Percentiles rank a stretch among this genome's conserved stretches.
phyloP scores from a whole-genome alignment of 176 grass and related monocot genomes.

The Puccinellia tenuiflora region DNA sequence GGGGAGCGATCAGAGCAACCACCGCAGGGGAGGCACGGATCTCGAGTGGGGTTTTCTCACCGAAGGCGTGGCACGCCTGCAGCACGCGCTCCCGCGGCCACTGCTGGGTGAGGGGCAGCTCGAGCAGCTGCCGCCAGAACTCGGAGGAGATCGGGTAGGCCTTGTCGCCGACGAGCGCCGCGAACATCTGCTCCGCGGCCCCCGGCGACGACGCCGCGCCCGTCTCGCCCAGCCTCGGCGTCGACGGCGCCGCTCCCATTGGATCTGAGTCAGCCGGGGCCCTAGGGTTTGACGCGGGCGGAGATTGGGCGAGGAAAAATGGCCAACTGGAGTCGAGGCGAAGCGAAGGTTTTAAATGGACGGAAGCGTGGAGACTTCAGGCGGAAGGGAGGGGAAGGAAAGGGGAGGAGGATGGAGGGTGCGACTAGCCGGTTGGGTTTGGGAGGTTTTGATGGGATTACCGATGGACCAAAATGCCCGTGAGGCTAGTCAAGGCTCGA shows the following conservation, averaged over 20 bases:
- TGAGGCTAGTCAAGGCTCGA: rapidly evolving
- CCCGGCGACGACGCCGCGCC: conserved; percentile 20
- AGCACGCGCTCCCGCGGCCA: conserved; percentile 92
- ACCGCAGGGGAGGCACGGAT: conserved; percentile 12
- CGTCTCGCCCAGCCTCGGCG: conserved; percentile 49
- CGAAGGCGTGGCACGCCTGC: conserved; percentile 83
- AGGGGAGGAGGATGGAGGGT: background rate
- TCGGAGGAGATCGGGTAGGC: conserved; percentile 80
- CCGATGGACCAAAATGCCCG: background rate
- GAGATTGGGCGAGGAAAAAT: background rate
- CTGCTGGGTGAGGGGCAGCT: conserved; percentile 83
- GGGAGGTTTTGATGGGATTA: conserved; percentile 9
- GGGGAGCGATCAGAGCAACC: background rate
- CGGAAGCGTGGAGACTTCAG: conserved; percentile 35
- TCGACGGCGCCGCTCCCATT: conserved; percentile 94
- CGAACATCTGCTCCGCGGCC: conserved; percentile 75
- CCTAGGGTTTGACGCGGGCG: conserved; percentile 44
- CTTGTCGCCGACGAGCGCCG: conserved; percentile 64
- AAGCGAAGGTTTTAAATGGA: conserved; percentile 54
- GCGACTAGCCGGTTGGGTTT: conserved; percentile 29
- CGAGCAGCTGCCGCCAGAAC: conserved; percentile 91
- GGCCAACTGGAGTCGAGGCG: conserved; percentile 34
- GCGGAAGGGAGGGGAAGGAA: background rate
- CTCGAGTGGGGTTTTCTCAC: conserved; percentile 32
- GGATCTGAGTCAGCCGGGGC: conserved; percentile 25